Evolutionary conservation across 441 rosid species (phyloP), one percentile per base, ranked within the genome.

Genomic region (Heliophila coronopifolia): DNA sequence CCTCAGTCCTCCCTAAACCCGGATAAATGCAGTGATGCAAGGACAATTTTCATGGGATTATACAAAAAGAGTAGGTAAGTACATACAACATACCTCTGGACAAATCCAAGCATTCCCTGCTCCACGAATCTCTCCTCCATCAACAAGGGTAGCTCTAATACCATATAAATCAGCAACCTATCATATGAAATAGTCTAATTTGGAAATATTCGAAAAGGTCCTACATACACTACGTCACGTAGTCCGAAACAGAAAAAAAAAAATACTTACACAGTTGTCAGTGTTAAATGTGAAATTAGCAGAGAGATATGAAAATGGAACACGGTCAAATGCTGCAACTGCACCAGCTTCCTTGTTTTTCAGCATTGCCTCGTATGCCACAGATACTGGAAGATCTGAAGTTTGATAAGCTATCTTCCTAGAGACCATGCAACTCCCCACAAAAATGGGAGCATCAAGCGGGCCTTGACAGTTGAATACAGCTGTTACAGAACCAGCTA

Each of bases 31-130:
- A 42, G 34, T 42, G 47, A 20, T 28, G 47, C 16, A 7, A 42
- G 4, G 37, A 19, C 38, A 19, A 51, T 6, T 43, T 7, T 7
- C 18, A 4, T 43, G 36, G 40, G 39, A 42, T 25, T 43, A 35
- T 7, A 7, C 16, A 24, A 20, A 43, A 37, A 14, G 14, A 7
- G n/a, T 24, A 9, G 14, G n/a, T 13, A 24, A 47, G 44, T 34
- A 37, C 23, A 41, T 17, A 40, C 4, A 61, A 19, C 52, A 51
- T 72, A 93, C 99, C 94, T 93, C 99, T 5, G 87, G 97, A 67
- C 95, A 93, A 48, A 93, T 72, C 99, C 99, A 93, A 44, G 95
- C 97, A 80, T 93, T 93, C 64, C 99, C 99, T 24, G 99, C 99
- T 55, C 99, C 99, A 40, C 99, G 83, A 75, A 93, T 86, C 65